Conservation (phyloP, 2,329 filamentous ascomycete species). For the Ceratocystis variospora region DNA sequence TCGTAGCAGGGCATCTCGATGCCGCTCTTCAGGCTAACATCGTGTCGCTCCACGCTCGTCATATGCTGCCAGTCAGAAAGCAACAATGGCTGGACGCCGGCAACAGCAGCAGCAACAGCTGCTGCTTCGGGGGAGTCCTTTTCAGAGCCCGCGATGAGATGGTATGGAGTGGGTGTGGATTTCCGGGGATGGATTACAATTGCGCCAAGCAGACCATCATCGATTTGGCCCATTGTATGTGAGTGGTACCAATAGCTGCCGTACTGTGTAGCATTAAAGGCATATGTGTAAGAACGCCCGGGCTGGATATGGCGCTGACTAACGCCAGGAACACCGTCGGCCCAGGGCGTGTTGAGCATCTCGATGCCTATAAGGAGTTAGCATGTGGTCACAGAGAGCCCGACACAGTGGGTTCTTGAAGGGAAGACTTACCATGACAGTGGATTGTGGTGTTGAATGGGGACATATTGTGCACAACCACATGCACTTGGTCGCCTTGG, state of each 20-base stretch:
- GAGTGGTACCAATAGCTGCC: slow-evolving; percentile 51
- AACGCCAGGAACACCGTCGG: slow-evolving; percentile 46
- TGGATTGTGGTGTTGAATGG: slow-evolving; percentile 37
- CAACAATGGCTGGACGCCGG: slow-evolving; percentile 34
- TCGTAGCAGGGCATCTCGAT: slow-evolving; percentile 45
- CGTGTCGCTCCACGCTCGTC: slow-evolving; percentile 35
- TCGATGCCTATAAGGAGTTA: slow-evolving; percentile 29
- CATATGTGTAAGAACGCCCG: slow-evolving; percentile 36
- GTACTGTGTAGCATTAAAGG: slow-evolving; percentile 41
- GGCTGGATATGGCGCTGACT: slow-evolving; percentile 39
- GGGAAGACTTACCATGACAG: slow-evolving; percentile 31
- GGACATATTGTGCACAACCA: slow-evolving; percentile 34
- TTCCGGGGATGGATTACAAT: slow-evolving; percentile 35
- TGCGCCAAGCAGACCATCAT: slow-evolving; percentile 46
- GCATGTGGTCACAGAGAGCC: background rate
- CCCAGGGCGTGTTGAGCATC: slow-evolving; percentile 41
- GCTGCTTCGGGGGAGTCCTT: background rate
- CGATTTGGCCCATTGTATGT: slow-evolving; percentile 41
- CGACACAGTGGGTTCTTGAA: background rate
- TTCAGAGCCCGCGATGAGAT: slow-evolving; percentile 32
- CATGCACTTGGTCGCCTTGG: slow-evolving; percentile 37
- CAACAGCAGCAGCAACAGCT: slow-evolving; percentile 36
- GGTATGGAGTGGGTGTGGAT: slow-evolving; percentile 33
- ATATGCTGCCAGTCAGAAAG: slow-evolving; percentile 44
- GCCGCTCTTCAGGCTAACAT: slow-evolving; percentile 32